Evolutionary conservation across 1,139 yeast species (phyloP), one percentile per base, ranked within the genome.

Genomic region (Lodderomyces elongisporus): DNA sequence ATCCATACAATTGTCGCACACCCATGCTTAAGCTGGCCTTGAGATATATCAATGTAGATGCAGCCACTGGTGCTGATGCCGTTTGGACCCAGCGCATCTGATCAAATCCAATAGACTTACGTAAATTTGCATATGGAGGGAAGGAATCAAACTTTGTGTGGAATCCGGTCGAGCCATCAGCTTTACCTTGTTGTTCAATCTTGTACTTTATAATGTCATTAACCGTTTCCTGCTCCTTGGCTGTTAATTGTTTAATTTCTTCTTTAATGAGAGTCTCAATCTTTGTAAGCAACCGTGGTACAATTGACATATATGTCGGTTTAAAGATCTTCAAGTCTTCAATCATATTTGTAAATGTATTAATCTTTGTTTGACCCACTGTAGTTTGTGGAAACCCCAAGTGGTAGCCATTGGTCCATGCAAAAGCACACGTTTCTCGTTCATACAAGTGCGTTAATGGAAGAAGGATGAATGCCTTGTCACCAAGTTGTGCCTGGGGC

Each of bases 331-430:
- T 40, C 34, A 60, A 50, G 38, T 61, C 65, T 5, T 56, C 60
- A 14, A 58, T 31, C 39, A 61, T 40, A 17, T 39, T 40, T 1
- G 36, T 32, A 25, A 51, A 40, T 3, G 48, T 25, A 31, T 49
- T 47, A 5, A 35, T 22, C 13, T 37, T 30, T 6, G 42, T 24
- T 26, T 40, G 38, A 37, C 45, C 36, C 35, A 45, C 14, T 33
- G 54, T 35, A 23, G 60, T 42, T 39, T 59, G 70, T 0, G 74
- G 73, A 44, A 63, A 66, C 1, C 69, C 70, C 34, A 66, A 50
- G 28, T 56, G 53, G 43, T 62, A 67, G 21, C 73, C 73, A 27
- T 52, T 33, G 9, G 49, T 36, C 31, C 59, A 36, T 2, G 62
- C 64, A 47, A 55, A 58, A 0, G 55, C 60, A 35, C 54, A 46